These are phyloP conservation scores for Pezicula neosporulosa DNA, from an alignment of 2,329 filamentous ascomycete genomes.

Conservation along the genomic window DNA sequence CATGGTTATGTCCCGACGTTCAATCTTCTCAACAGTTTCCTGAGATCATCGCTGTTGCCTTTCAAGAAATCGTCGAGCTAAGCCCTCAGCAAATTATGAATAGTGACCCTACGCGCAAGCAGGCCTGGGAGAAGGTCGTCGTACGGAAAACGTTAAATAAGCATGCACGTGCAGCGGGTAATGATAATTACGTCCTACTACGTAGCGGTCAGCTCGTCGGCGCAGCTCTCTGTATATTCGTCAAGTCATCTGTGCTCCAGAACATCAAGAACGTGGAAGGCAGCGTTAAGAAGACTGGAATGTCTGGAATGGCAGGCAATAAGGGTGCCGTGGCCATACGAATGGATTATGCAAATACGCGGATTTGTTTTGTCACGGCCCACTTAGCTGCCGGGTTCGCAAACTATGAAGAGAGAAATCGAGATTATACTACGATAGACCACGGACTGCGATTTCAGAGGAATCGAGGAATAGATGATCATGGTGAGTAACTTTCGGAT, in stretches of 20 bases:
- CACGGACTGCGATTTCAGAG: conserved; percentile 86
- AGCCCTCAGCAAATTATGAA: conserved; percentile 99
- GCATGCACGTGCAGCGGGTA: conserved; percentile 59
- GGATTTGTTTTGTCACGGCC: conserved; percentile 92
- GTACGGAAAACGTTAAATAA: conserved; percentile 76
- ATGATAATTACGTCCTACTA: conserved; percentile 82
- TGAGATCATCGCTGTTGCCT: conserved; percentile 85
- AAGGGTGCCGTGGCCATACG: conserved; percentile 97
- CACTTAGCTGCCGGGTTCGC: conserved; percentile 94
- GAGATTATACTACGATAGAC: conserved; percentile 70
- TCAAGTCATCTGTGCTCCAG: conserved; percentile 70
- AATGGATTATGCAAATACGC: conserved; percentile 90
- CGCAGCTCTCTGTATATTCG: conserved; percentile 87
- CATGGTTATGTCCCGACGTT: conserved; percentile 77
- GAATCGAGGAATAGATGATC: conserved; percentile 87
- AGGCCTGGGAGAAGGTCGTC: conserved; percentile 80
- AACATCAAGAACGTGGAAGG: conserved; percentile 97
- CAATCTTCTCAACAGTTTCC: conserved; percentile 60
- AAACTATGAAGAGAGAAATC: conserved; percentile 94
- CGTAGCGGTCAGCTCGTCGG: conserved; percentile 93
- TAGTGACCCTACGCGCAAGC: conserved; percentile 82
- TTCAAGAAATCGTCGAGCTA: conserved; percentile 97
- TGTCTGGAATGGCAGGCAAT: conserved; percentile 97
- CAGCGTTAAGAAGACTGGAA: conserved; percentile 86
- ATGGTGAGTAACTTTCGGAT: conserved; percentile 48